phyloP scores from a whole-genome alignment of 2,329 filamentous ascomycete species.

The Westerdykella sp. region DNA sequence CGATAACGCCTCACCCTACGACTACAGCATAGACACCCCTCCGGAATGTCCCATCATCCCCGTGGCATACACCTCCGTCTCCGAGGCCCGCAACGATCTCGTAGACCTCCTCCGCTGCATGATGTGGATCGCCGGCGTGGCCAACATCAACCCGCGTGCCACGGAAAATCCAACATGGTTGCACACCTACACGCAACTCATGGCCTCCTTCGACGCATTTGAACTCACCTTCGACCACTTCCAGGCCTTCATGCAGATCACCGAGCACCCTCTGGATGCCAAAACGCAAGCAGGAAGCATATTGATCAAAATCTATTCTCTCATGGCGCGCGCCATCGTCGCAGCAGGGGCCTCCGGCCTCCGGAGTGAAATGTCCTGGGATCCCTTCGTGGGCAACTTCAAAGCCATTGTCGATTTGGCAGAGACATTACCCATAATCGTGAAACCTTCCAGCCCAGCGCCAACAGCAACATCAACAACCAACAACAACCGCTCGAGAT shows the following conservation, averaged over 20 bases:
- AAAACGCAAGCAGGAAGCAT: constrained; percentile 23
- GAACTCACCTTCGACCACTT: constrained; percentile 16
- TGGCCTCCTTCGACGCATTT: constrained; percentile 16
- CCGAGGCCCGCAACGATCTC: constrained; percentile 19
- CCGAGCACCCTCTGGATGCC: constrained; percentile 13
- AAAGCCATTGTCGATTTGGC: constrained; percentile 22
- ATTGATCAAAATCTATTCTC: constrained; percentile 18
- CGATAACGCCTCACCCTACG: constrained; percentile 21
- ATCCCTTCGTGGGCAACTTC: constrained; percentile 17
- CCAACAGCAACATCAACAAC: too few relatives aligned
- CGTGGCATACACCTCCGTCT: constrained; percentile 14
- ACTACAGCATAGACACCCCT: constrained; percentile 15
- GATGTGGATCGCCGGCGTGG: constrained; percentile 23
- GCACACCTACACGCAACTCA: constrained; percentile 12
- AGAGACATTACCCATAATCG: constrained; percentile 18
- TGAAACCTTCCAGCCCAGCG: constrained; percentile 4
- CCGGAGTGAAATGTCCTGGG: constrained; percentile 19
- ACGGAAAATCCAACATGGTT: constrained; percentile 16
- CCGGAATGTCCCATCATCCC: constrained; percentile 18
- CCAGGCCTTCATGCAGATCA: constrained; percentile 10
- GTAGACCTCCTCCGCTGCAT: constrained; percentile 21
- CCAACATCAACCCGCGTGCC: constrained; percentile 15
- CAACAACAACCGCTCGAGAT: neutral
- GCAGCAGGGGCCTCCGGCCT: constrained; percentile 8
- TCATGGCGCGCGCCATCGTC: constrained; percentile 17